Evolutionary conservation across 2,329 filamentous ascomycete species (phyloP), one percentile per base, ranked within the genome.

Genomic region (Exophiala viscosa): DNA sequence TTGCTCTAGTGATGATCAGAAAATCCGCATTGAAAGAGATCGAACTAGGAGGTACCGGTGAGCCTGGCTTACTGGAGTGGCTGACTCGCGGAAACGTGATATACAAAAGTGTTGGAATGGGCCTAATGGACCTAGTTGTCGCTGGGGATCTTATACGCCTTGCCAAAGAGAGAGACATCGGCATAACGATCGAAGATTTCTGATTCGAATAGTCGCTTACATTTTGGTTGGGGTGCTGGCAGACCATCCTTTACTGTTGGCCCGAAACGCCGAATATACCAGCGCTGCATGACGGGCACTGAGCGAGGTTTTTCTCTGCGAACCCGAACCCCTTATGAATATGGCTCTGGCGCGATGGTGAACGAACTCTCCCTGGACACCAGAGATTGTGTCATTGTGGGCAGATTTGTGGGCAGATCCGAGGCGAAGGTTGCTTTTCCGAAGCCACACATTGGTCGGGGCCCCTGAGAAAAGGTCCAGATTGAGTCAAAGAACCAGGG

Each of bases 61-160:
- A 71, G 48, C 68, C 72, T 56, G 69, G 67, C 9, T 58, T 86
- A 58, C 71, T 72, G 36, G 77, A 83, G 33, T 87, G 84, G 82
- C 63, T 86, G 45, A 74, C 79, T 55, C 74, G 72, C 42, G 85
- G 84, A 0, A 84, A 86, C 64, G 79, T 87, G 0, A 80, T 88
- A 32, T 87, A 84, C 64, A 87, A 88, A 74, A 81, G 81, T 59
- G 83, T 87, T 2, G 85, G 85, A 0, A 66, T 87, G 49, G 84
- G 83, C 0, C 65, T 87, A 55, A 87, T 86, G 82, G 85, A 87
- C 69, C 70, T 87, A 33, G 78, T 83, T 2, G 80, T 85, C 5
- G 84, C 82, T 0, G 72, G 73, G 23, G 77, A 83, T 60, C 60
- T 87, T 52, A 72, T 86, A 5, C 65, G 70, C 20, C 65, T 85